These are phyloP conservation scores for Dothideomycetes sp. DNA, from an alignment of 2,329 filamentous ascomycete species.

Conservation along the genomic window DNA sequence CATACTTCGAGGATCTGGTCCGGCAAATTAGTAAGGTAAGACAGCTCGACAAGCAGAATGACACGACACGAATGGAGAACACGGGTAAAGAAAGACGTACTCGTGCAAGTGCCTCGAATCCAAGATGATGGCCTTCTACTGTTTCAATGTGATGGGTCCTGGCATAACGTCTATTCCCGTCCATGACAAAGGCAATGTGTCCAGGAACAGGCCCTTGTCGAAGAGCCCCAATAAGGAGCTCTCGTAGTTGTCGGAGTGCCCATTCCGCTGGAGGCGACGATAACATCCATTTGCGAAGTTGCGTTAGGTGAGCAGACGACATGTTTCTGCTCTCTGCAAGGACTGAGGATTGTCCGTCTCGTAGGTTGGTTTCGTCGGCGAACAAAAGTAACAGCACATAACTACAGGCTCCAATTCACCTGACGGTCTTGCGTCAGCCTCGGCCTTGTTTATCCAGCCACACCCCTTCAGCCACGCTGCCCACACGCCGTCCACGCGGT, in stretches of 20 bases:
- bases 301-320: slow-evolving; percentile 46
- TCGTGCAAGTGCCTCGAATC: slow-evolving; percentile 86
- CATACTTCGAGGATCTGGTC: slow-evolving; percentile 80
- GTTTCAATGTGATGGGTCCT: slow-evolving; percentile 87
- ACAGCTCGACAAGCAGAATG: background rate
- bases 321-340: no score
- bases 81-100: slow-evolving; percentile 39
- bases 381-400: no score
- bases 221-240: slow-evolving; percentile 78
- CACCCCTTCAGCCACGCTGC: background rate
- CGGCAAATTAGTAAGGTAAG: slow-evolving; percentile 2
- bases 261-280: slow-evolving; percentile 89
- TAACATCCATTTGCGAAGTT: slow-evolving; percentile 65
- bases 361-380: no score
- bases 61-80: no score
- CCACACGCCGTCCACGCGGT: background rate
- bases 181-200: slow-evolving; percentile 99
- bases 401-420: no score
- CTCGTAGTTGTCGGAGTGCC: slow-evolving; percentile 67
- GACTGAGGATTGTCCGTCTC: no score
- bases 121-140: slow-evolving; percentile 88
- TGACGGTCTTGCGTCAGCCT: slow-evolving; percentile 8
- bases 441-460: slow-evolving; percentile 1
- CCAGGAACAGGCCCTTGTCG: slow-evolving; percentile 85
- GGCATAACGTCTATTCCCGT: slow-evolving; percentile 91